Percentiles rank a stretch among this genome's conserved stretches.
Conservation (phyloP, 139 green algal genomes). For the Tetraselmis chui region DNA sequence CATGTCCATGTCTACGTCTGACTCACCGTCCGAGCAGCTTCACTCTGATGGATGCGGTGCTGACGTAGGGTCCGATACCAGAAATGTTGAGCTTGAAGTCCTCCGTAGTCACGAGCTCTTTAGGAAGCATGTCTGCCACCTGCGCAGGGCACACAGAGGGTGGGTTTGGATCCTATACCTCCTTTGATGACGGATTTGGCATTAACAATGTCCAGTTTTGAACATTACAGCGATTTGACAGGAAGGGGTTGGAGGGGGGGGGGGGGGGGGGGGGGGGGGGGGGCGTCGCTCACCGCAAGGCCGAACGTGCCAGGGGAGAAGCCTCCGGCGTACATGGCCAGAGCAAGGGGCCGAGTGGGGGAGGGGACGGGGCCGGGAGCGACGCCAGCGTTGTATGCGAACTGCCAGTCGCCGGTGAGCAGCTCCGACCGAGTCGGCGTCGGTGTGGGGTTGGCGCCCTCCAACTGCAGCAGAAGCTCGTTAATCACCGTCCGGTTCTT, state of each 20-base stretch:
- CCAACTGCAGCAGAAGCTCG: conserved; percentile 11
- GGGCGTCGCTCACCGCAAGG: neutral
- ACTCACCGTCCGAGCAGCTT: neutral
- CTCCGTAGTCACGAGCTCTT: neutral
- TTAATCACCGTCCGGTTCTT: too few species aligned
- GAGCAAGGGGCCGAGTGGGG: conserved; percentile 10
- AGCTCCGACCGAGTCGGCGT: neutral
- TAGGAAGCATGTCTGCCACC: conserved; percentile 1
- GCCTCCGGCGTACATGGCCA: conserved; percentile 19
- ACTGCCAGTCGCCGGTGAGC: conserved; percentile 12
- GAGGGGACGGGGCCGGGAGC: neutral
- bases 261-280: too few species aligned
- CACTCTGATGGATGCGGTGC: neutral
- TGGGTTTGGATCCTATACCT: neutral
- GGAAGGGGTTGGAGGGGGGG: too few species aligned
- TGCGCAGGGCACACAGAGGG: neutral
- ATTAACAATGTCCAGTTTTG: neutral
- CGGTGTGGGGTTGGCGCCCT: conserved; percentile 2
- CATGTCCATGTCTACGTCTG: too few species aligned
- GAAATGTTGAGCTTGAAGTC: neutral
- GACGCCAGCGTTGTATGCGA: conserved; percentile 3
- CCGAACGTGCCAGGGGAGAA: conserved; percentile 12
- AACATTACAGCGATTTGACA: neutral
- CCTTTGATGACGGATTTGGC: neutral
- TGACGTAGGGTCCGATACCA: neutral